Conservation (phyloP, 1,139 yeast genomes). For the Pichia sp. region DNA sequence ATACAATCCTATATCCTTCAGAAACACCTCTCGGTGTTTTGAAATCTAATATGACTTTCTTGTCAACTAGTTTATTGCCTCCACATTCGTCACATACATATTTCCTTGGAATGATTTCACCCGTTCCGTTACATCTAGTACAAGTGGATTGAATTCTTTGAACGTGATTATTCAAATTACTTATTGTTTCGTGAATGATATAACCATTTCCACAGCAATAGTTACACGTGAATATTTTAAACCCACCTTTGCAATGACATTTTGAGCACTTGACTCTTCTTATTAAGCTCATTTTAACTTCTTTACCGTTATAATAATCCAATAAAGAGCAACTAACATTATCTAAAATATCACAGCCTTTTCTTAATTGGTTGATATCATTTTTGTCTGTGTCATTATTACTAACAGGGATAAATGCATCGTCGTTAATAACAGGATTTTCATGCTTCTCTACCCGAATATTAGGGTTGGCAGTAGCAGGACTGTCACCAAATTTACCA, state of each 20-base stretch:
- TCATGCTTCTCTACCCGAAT: not conserved
- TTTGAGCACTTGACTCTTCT: constrained; percentile 33
- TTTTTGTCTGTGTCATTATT: not conserved
- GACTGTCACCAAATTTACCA: not conserved
- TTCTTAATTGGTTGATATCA: constrained; percentile 10
- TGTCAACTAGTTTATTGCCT: constrained; percentile 33
- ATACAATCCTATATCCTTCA: constrained; percentile 41
- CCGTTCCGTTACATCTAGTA: constrained; percentile 30
- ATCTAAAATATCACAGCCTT: constrained; percentile 41
- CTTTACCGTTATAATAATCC: constrained; percentile 42
- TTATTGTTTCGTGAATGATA: constrained; percentile 5
- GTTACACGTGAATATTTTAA: constrained; percentile 23
- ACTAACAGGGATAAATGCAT: too few relatives aligned
- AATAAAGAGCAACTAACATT: constrained; percentile 35
- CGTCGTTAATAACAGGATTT: not conserved
- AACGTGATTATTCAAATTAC: too few relatives aligned
- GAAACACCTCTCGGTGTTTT: constrained; percentile 44
- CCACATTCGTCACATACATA: constrained; percentile 35
- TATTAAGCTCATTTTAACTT: constrained; percentile 36
- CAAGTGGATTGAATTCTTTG: constrained; percentile 25
- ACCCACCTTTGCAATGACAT: constrained; percentile 41
- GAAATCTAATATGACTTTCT: constrained; percentile 43
- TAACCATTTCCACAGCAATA: constrained; percentile 35
- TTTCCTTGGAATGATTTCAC: constrained; percentile 25
- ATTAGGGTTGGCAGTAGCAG: not conserved